Evolutionary conservation across 768 basidiomycete genomes (phyloP).

Genomic region (Lactarius indigo): DNA sequence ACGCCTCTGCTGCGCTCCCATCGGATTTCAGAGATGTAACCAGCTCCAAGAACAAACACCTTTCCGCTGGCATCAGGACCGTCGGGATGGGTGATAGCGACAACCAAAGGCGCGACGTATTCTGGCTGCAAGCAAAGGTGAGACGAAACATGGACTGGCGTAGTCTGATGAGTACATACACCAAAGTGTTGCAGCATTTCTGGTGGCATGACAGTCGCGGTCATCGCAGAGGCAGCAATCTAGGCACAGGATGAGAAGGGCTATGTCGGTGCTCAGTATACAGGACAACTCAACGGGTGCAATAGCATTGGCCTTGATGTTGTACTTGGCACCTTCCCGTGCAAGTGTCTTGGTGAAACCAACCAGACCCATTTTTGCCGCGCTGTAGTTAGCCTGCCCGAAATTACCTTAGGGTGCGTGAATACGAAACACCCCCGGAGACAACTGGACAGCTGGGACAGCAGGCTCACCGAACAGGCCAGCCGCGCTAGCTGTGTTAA

Average conservation of each 20-base stretch:
- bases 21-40: constrained; percentile 85
- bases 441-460: background rate
- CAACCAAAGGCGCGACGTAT: constrained; percentile 90
- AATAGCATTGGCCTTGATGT: constrained; percentile 81
- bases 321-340: constrained; percentile 87
- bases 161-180: constrained; percentile 35
- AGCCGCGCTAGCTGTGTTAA: constrained; percentile 94
- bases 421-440: background rate
- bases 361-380: constrained; percentile 95
- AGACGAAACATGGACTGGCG: background rate
- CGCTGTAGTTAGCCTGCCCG: constrained; percentile 96
- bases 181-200: constrained; percentile 89
- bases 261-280: background rate
- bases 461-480: constrained; percentile 71
- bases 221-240: constrained; percentile 97
- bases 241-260: constrained; percentile 30
- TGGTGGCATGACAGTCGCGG: constrained; percentile 90
- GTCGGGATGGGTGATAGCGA: constrained; percentile 81
- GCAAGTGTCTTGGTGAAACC: constrained; percentile 92
- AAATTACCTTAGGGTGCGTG: constrained; percentile 64
- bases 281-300: constrained; percentile 63
- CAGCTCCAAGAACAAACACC: constrained; percentile 91
- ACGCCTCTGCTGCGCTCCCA: constrained; percentile 90
- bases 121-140: constrained; percentile 56
- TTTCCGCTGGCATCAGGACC: constrained; percentile 75